These are phyloP conservation scores for Cyclanthera cordifolia DNA, from an alignment of 306 rosid species.

Conservation along the genomic window DNA sequence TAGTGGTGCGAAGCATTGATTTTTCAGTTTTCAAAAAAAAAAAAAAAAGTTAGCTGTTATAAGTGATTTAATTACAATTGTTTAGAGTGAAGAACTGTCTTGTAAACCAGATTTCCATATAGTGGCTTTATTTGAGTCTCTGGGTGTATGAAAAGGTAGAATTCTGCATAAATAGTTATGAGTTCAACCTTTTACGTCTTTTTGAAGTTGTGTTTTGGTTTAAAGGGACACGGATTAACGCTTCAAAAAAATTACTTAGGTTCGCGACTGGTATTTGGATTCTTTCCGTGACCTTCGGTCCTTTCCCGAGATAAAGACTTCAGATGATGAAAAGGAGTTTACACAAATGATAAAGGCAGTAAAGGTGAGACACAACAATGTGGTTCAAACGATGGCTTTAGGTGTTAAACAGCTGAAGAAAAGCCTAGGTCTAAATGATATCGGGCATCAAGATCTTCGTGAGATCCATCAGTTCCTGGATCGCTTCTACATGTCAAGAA, in stretches of 20 bases:
- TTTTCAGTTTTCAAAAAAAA: too few relatives aligned
- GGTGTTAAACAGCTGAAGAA: constrained; percentile 96
- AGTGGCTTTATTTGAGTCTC: not conserved
- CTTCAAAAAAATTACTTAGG: constrained; percentile 27
- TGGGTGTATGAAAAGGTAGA: not conserved
- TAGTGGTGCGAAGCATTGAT: too few relatives aligned
- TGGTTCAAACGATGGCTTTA: constrained; percentile 91
- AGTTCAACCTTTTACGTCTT: not conserved
- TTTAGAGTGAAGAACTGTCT: too few relatives aligned
- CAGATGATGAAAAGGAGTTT: constrained; percentile 54
- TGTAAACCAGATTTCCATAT: not conserved
- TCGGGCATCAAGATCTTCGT: constrained; percentile 40
- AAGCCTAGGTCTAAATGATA: constrained; percentile 30
- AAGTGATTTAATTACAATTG: not conserved
- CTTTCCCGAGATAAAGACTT: constrained; percentile 60
- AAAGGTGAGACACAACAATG: constrained; percentile 94
- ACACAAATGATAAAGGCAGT: constrained; percentile 87
- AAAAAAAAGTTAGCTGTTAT: too few relatives aligned
- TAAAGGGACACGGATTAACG: not conserved
- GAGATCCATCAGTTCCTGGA: constrained; percentile 90
- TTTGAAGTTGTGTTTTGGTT: not conserved
- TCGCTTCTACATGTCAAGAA: constrained; percentile 94
- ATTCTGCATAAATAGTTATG: not conserved
- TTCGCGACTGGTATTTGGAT: constrained; percentile 90
- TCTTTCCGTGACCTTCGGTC: constrained; percentile 82